These are phyloP conservation scores for Claviceps fusiformis DNA, from an alignment of 2,329 filamentous ascomycete species.

Conservation along the genomic window DNA sequence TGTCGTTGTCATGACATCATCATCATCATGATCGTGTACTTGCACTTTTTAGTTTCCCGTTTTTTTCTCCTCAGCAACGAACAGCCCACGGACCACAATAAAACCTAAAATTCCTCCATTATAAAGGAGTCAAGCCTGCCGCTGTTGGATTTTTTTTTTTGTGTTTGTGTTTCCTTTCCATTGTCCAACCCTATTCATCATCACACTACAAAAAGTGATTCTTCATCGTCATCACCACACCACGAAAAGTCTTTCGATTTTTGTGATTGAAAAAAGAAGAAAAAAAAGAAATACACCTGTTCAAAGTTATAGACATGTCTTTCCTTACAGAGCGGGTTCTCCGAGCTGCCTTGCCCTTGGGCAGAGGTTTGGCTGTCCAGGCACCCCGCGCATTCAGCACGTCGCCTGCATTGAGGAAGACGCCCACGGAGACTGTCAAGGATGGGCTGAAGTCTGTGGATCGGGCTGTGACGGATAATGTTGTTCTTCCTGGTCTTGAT, in stretches of 20 bases:
- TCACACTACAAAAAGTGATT: neutral
- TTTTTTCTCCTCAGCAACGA: neutral
- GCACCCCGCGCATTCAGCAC: constrained; percentile 38
- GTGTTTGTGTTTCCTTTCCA: neutral
- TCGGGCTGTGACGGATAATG: constrained; percentile 44
- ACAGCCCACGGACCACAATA: neutral
- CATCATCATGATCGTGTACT: neutral
- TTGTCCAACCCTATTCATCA: neutral
- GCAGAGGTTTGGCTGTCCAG: constrained; percentile 24
- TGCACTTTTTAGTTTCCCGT: neutral
- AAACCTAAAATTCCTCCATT: neutral
- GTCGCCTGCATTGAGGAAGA: constrained; percentile 30
- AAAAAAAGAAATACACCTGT: neutral
- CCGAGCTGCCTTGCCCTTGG: constrained; percentile 28
- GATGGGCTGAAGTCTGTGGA: constrained; percentile 47
- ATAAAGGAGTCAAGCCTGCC: neutral
- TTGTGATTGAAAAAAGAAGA: too few relatives aligned
- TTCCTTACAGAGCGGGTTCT: constrained; percentile 34
- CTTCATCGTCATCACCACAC: too few relatives aligned
- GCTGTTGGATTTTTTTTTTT: neutral
- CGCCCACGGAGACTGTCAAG: constrained; percentile 40
- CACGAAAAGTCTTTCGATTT: too few relatives aligned
- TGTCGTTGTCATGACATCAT: constrained; percentile 7
- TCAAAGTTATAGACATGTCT: constrained; percentile 28
- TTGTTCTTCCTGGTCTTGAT: constrained; percentile 50